These are phyloP conservation scores for Schizophyllum amplum DNA, from an alignment of 1,284 basidiomycete genomes.

Conservation along the genomic window DNA sequence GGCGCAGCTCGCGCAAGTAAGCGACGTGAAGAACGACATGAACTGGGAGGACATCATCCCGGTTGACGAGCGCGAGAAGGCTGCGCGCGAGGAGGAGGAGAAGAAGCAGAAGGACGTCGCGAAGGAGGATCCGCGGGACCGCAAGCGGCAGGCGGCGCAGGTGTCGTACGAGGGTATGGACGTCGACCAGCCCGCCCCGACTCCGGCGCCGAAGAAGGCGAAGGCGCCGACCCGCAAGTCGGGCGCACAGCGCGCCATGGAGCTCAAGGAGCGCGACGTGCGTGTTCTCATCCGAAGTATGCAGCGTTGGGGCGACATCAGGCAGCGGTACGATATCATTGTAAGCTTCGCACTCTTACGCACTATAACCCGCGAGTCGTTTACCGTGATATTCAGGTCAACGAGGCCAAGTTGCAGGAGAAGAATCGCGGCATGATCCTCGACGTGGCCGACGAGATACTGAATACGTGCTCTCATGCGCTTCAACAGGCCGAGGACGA, in stretches of 20 bases:
- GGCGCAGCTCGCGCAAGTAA: slow-evolving; percentile 91
- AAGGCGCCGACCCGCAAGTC: slow-evolving; percentile 75
- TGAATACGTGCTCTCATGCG: slow-evolving; percentile 78
- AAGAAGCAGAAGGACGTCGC: slow-evolving; percentile 61
- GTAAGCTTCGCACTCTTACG: slow-evolving; percentile 38
- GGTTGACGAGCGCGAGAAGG: slow-evolving; percentile 80
- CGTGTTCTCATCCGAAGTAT: slow-evolving; percentile 93
- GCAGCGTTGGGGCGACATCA: slow-evolving; percentile 97
- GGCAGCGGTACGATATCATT: slow-evolving; percentile 90
- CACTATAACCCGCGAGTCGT: slow-evolving; percentile 9
- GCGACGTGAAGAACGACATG: slow-evolving; percentile 97
- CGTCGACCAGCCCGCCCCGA: slow-evolving; percentile 59
- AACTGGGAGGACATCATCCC: slow-evolving; percentile 99
- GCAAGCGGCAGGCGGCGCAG: slow-evolving; percentile 80
- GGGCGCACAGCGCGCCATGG: slow-evolving; percentile 88
- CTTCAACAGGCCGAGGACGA: slow-evolving; percentile 80
- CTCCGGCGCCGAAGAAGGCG: slow-evolving; percentile 63
- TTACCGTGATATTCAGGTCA: slow-evolving; percentile 51
- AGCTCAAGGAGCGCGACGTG: slow-evolving; percentile 94
- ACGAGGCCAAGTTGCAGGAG: slow-evolving; percentile 87
- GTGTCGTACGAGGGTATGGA: slow-evolving; percentile 92
- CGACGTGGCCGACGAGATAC: slow-evolving; percentile 89
- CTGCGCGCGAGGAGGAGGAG: slow-evolving; percentile 68
- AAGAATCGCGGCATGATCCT: slow-evolving; percentile 94
- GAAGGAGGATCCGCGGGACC: slow-evolving; percentile 38